These are phyloP conservation scores for Saturnispora silvae DNA, from an alignment of 805 yeast species.

Conservation along the genomic window DNA sequence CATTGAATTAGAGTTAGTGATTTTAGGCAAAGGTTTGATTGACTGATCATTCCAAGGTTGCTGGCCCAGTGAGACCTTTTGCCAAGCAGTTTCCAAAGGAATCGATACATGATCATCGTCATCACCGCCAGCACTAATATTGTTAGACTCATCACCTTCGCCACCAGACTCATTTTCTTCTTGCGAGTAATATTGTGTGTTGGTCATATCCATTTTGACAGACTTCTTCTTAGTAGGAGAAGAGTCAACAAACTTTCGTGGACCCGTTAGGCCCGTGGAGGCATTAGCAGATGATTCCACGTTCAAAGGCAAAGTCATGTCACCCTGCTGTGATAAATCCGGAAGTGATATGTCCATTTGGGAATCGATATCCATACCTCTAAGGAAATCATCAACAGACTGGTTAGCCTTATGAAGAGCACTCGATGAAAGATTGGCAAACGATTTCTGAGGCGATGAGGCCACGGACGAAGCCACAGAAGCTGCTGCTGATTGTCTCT, in stretches of 20 bases:
- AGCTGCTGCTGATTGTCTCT: background rate
- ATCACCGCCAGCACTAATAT: slow-evolving; percentile 2
- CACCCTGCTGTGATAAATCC: slow-evolving; percentile 3
- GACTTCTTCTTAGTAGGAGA: slow-evolving; percentile 22
- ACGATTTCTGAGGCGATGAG: too few relatives aligned
- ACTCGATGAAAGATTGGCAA: slow-evolving; percentile 12
- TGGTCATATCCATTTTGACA: slow-evolving; percentile 30
- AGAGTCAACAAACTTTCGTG: slow-evolving; percentile 15
- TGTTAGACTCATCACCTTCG: slow-evolving; percentile 12
- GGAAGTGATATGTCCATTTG: slow-evolving; percentile 9
- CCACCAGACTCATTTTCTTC: slow-evolving; percentile 14
- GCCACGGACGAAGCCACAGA: background rate
- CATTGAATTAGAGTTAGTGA: slow-evolving; percentile 27
- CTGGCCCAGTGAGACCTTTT: background rate
- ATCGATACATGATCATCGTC: too few relatives aligned
- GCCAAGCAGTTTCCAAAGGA: background rate
- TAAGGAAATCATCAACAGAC: slow-evolving; percentile 31
- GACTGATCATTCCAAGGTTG: background rate
- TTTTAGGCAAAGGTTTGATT: slow-evolving; percentile 27
- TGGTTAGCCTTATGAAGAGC: slow-evolving; percentile 24
- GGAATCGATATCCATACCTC: slow-evolving; percentile 18
- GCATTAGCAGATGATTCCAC: slow-evolving; percentile 1
- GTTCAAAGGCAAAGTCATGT: slow-evolving; percentile 6
- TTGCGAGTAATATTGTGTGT: slow-evolving; percentile 30
- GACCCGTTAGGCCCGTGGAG: too few relatives aligned